Conservation (phyloP, 208 protist species). For the Naegleria lovaniensis region DNA sequence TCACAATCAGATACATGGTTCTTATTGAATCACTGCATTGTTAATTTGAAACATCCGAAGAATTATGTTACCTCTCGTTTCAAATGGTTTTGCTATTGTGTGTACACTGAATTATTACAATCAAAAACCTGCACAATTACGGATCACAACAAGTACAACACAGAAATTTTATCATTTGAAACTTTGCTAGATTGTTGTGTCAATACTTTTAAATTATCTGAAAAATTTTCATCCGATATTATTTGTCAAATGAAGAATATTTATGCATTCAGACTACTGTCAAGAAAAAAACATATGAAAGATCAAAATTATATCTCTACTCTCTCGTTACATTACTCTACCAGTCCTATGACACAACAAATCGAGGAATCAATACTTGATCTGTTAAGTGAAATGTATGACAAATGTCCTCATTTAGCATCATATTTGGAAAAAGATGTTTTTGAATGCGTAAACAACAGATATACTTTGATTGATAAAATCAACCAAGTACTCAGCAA, state of each 20-base stretch:
- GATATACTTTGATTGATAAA: neutral
- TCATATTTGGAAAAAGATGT: neutral
- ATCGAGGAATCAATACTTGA: neutral
- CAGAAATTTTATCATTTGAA: neutral
- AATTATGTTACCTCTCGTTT: neutral
- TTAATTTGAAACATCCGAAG: neutral
- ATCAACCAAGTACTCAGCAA: neutral
- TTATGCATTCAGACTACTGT: neutral
- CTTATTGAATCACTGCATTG: neutral
- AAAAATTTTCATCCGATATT: neutral
- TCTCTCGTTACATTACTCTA: neutral
- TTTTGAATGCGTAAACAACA: neutral
- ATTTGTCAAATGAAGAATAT: neutral
- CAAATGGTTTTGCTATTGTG: neutral
- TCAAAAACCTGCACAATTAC: neutral
- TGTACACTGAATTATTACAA: neutral
- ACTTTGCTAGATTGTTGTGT: neutral
- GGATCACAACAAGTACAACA: neutral
- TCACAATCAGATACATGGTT: neutral
- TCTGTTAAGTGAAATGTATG: neutral
- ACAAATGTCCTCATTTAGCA: neutral
- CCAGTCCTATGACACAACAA: neutral
- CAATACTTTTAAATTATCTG: neutral
- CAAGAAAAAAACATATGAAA: neutral
- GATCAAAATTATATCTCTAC: neutral